Base-by-base conservation (phyloP, 75 land plant genomes). In the Ceratopteris richardii region DNA sequence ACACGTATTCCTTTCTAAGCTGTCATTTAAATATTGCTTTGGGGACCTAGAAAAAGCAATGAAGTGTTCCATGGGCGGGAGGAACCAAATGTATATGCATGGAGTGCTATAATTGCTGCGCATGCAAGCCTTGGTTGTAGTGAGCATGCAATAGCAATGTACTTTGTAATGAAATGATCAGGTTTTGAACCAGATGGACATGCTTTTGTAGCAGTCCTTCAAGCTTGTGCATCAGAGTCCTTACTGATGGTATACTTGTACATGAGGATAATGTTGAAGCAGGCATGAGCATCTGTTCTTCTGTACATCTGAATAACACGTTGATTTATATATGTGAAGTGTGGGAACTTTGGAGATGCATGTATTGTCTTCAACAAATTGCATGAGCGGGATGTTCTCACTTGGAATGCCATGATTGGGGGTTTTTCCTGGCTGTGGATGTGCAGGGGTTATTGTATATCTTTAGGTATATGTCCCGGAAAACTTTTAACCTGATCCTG, bases 251-350 rank as follows among this genome's bases (percentile, higher is more conserved):
- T 17, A 61, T 23, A 47, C 64, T 70, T 66, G 64, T 84, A 12
- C 83, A 80, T 52, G 60, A 46, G 19, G 30, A 60, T 29, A 47
- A 74, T 13, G 36, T 84, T 44, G 71, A 47, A 17, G 33, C 51
- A 25, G 83, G 78, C 71, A 76, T 29, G 12, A 54, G 18, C n/a
- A n/a, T n/a, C n/a, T n/a, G n/a, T n/a, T 61, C 58, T 23, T 52
- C 64, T 62, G 42, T 65, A 10, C 77, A 72, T 57, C 73, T 77
- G 13, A 68, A 67, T 31, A 80, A 74, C 65, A 68, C 84, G 20
- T 62, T 84, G 22, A 36, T 84, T 4, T 68, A 77, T 59, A 80
- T 84, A 80, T 60, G 76, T 81, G n/a, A 81, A 77, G 19, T 80
- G 80, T 66, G 84, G 88, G n/a, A 79, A 66, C 52, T 31, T 84